Conservation (phyloP, 345 rosid genomes). For the Salix suchowensis region DNA sequence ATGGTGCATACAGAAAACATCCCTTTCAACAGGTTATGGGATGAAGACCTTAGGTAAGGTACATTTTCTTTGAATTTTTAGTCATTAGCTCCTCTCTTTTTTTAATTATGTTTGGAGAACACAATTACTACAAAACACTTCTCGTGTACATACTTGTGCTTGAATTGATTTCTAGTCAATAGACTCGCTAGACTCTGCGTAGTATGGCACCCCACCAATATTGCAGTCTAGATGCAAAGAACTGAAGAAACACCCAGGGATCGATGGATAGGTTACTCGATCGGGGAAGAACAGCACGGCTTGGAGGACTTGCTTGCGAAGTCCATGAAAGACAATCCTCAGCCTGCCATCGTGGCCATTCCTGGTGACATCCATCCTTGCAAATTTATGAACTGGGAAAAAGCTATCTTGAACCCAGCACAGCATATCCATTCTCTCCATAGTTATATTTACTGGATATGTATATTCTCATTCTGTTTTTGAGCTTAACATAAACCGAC, state of each 20-base stretch:
- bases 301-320: slow-evolving; percentile 68
- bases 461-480: no score
- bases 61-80: slow-evolving; percentile 35
- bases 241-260: slow-evolving; percentile 61
- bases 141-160: no score
- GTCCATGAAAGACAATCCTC: slow-evolving; percentile 28
- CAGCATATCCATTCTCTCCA: no score
- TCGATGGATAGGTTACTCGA: slow-evolving; percentile 52
- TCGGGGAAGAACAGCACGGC: slow-evolving; percentile 56
- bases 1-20: slow-evolving; percentile 51
- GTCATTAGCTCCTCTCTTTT: no score
- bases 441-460: no score
- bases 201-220: slow-evolving; percentile 92
- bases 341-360: slow-evolving; percentile 3
- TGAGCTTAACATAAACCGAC: no score
- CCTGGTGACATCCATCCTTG: slow-evolving; percentile 1
- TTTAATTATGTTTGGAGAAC: no score
- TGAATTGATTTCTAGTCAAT: no score
- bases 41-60: slow-evolving; percentile 56
- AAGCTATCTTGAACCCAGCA: no score
- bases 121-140: not conserved
- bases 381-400: slow-evolving; percentile 27
- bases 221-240: slow-evolving; percentile 38
- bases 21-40: slow-evolving; percentile 51
- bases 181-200: not conserved